Evolutionary conservation across 805 yeast species (phyloP), one percentile per base, ranked within the genome.

Genomic region (Wickerhamiella spandovensis): DNA sequence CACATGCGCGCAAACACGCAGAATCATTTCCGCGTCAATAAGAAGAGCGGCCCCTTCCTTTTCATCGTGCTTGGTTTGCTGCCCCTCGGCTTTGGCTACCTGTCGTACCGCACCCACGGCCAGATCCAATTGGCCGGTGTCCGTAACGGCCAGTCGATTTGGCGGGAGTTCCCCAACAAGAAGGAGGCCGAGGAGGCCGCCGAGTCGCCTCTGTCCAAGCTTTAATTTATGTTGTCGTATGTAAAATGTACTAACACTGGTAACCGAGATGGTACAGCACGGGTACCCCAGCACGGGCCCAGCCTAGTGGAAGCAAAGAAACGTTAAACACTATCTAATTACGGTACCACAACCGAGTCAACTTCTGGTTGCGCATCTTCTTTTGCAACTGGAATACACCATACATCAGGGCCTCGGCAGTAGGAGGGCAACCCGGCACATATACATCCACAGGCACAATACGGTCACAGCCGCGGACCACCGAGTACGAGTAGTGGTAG

Each of bases 361-460:
- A 77, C 67, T 82, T 80, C 55, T 83, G 81, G 64, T 77, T 76
- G 76, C 85, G 78, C 88, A 85, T 85, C 75, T 85, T 86, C 79
- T 83, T 83, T 68, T 86, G 95, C 59, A 85, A 73, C 70, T 83
- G 89, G 75, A 85, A 82, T 32, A 85, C 82, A 53, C 95, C 95
- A 65, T 85, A 85, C 88, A 85, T 77, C 67, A 85, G 79, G 2
- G 95, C 95, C 70, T 85, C 95, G 49, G 89, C 76, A 22, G 94
- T 83, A 37, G 95, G 95, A 24, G 95, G 95, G 69, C 95, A 85
- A 9, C 95, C 95, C 18, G 95, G 95, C 49, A 85, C 95, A 63
- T 86, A 85, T 41, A 85, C 82, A 66, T 85, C 95, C 23, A 85
- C 95, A 15, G 95, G 95, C 43, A 86, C 81, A 51, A 85, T 74